Evolutionary conservation across 2,329 filamentous ascomycete species (phyloP).

Genomic region (Capronia coronata): DNA sequence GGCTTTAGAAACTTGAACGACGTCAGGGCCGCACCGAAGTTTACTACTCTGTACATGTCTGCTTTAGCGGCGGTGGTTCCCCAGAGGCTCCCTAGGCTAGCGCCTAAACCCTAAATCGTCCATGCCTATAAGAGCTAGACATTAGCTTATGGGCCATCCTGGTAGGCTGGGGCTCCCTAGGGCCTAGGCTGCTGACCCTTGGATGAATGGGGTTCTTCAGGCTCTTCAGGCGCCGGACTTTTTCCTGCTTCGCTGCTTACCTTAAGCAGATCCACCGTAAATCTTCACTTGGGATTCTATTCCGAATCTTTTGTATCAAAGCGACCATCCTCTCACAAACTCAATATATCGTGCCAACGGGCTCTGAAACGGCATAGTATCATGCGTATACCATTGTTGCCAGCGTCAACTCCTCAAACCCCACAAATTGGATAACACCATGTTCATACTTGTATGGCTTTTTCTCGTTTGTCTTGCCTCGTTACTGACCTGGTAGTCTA

Average conservation of each 20-base stretch:
- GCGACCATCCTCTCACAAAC: too few relatives aligned
- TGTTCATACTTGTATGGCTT: conserved; percentile 30
- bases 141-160: too few relatives aligned
- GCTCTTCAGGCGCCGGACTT: neutral
- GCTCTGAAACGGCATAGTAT: conserved; percentile 4
- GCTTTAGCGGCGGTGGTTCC: neutral
- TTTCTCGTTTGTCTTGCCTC: neutral
- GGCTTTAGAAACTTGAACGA: neutral
- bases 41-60: too few relatives aligned
- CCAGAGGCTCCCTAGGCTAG: neutral
- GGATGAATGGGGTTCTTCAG: too few relatives aligned
- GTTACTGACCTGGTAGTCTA: conserved; percentile 56
- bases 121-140: too few relatives aligned
- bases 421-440: conserved; percentile 11
- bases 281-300: neutral
- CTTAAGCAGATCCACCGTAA: neutral
- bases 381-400: conserved; percentile 3
- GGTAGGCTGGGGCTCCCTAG: too few relatives aligned
- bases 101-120: too few relatives aligned
- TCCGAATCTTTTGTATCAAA: neutral
- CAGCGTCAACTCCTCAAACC: neutral
- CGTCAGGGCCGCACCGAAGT: neutral
- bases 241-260: neutral
- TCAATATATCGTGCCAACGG: neutral
- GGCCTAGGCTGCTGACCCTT: too few relatives aligned